A percentile compares a stretch with the other conserved stretches of the same genome.
These are phyloP conservation scores for Abrus precatorius DNA, from an alignment of 306 rosid species.

Conservation along the genomic window DNA sequence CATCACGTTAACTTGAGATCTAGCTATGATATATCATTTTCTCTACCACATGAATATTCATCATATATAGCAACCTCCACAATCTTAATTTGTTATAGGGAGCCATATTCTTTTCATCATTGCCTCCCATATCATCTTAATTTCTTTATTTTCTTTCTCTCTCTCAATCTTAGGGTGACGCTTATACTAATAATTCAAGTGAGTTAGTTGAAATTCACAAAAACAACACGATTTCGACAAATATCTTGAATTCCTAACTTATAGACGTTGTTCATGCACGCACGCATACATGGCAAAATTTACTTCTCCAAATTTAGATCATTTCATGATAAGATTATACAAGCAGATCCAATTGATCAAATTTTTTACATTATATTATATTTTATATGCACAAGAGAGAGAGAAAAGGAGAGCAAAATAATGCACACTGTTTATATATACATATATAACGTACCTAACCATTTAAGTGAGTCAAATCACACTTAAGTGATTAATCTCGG, in stretches of 20 bases:
- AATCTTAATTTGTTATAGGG: slow-evolving; percentile 38
- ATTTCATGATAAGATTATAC: slow-evolving; percentile 16
- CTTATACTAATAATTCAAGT: background rate
- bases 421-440: background rate
- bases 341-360: background rate
- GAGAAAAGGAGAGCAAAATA: background rate
- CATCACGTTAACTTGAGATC: slow-evolving; percentile 50
- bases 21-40: slow-evolving; percentile 42
- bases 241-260: slow-evolving; percentile 59
- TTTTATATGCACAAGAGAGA: background rate
- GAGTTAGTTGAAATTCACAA: slow-evolving; percentile 56
- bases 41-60: slow-evolving; percentile 65
- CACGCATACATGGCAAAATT: slow-evolving; percentile 19
- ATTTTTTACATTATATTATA: background rate
- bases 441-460: slow-evolving; percentile 33
- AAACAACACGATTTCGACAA: slow-evolving; percentile 62
- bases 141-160: background rate
- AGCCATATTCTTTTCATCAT: slow-evolving; percentile 63
- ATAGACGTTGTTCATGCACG: slow-evolving; percentile 32
- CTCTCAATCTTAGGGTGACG: background rate
- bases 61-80: slow-evolving; percentile 61
- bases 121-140: slow-evolving; percentile 24
- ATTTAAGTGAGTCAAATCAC: slow-evolving; percentile 38
- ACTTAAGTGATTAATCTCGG: slow-evolving; percentile 37
- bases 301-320: slow-evolving; percentile 33